Conservation (phyloP, 2,329 filamentous ascomycete species). For the Neopestalotiopsis clavispora region DNA sequence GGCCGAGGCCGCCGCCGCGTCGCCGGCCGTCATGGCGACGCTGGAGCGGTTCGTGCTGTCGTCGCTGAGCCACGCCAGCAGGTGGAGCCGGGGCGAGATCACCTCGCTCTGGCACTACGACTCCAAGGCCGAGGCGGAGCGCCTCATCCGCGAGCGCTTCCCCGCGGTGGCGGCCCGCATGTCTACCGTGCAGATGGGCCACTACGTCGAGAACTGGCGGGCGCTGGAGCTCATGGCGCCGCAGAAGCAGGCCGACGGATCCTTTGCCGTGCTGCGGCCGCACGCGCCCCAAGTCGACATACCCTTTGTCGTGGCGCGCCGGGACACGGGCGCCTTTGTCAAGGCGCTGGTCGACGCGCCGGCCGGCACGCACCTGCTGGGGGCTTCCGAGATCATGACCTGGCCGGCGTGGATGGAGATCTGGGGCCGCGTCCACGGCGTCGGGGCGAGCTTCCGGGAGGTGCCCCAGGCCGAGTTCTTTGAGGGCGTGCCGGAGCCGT, state of each 20-base stretch:
- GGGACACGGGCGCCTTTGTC: slow-evolving; percentile 17
- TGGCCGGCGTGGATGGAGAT: slow-evolving; percentile 13
- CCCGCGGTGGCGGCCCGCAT: slow-evolving; percentile 18
- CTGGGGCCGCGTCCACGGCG: slow-evolving; percentile 16
- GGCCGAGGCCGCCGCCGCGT: slow-evolving; percentile 24
- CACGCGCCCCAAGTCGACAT: neutral
- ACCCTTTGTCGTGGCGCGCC: slow-evolving; percentile 6
- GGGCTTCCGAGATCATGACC: slow-evolving; percentile 16
- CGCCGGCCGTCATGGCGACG: slow-evolving; percentile 13
- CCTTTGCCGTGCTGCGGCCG: slow-evolving; percentile 16
- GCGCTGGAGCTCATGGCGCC: slow-evolving; percentile 18
- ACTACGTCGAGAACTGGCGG: slow-evolving; percentile 21
- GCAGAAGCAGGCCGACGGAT: slow-evolving; percentile 18
- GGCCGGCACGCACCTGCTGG: slow-evolving; percentile 12
- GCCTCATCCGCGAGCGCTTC: slow-evolving; percentile 12
- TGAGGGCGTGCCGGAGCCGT: neutral
- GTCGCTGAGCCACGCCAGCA: slow-evolving; percentile 18
- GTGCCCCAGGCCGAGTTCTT: slow-evolving; percentile 14
- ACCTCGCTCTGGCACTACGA: slow-evolving; percentile 23
- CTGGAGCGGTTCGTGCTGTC: slow-evolving; percentile 24
- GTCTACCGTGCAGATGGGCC: slow-evolving; percentile 20
- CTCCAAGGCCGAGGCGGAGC: slow-evolving; percentile 22
- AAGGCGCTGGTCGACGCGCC: slow-evolving; percentile 16
- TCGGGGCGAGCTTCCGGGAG: slow-evolving; percentile 10
- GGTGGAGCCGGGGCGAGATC: slow-evolving; percentile 22